Conservation (phyloP, 192 early-diverging fungal genomes). For the Ramicandelaber brevisporus region DNA sequence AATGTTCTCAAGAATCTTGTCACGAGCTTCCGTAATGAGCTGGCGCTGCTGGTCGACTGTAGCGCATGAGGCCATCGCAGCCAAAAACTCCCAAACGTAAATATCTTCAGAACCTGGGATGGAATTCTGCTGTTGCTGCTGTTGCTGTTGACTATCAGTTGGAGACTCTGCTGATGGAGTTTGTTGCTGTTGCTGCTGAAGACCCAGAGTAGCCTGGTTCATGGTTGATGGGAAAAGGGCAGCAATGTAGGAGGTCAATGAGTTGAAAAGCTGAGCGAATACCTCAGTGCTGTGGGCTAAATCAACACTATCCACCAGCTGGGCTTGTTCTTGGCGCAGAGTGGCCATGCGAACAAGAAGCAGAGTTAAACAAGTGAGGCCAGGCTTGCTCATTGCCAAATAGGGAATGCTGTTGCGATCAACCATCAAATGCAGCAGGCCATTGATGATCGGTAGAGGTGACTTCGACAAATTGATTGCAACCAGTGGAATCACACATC, state of each 20-base stretch:
- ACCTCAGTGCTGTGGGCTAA: conserved; percentile 34
- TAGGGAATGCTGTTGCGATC: conserved; percentile 72
- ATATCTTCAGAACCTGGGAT: conserved; percentile 46
- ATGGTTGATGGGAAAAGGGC: conserved; percentile 68
- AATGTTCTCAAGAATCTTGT: conserved; percentile 52
- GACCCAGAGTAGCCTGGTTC: conserved; percentile 5
- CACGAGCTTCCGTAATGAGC: conserved; percentile 73
- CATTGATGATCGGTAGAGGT: conserved; percentile 55
- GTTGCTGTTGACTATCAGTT: conserved; percentile 9
- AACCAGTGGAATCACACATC: conserved; percentile 62
- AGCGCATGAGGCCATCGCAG: conserved; percentile 82
- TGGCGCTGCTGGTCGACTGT: conserved; percentile 83
- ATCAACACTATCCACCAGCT: conserved; percentile 5
- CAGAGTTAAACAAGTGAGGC: conserved; percentile 71
- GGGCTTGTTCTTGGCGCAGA: conserved; percentile 31
- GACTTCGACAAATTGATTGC: conserved; percentile 59
- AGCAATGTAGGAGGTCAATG: conserved; percentile 45
- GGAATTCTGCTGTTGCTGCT: no score
- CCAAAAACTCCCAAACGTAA: conserved; percentile 95
- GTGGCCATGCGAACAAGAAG: conserved; percentile 74
- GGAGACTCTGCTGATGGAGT: no score
- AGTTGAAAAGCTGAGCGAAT: conserved; percentile 57
- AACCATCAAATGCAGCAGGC: conserved; percentile 55
- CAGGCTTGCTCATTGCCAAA: conserved; percentile 61
- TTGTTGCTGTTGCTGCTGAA: no score